phyloP scores from a whole-genome alignment of 2,329 filamentous ascomycete species.

The Cyphellophora europaea region DNA sequence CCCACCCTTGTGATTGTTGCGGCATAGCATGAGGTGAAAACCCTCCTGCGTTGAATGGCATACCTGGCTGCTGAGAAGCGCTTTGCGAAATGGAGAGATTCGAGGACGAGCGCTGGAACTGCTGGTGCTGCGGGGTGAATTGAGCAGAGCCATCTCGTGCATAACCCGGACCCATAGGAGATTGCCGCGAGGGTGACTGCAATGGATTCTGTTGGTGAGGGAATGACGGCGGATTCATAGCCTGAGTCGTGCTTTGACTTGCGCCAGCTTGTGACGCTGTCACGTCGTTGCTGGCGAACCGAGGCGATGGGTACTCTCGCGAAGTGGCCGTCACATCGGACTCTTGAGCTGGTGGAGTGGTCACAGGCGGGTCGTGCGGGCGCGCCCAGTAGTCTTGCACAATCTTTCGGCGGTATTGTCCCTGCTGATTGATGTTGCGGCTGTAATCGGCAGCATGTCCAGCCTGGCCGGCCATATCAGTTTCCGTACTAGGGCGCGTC shows the following conservation, averaged over 20 bases:
- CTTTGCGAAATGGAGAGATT: constrained; percentile 47
- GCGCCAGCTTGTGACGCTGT: constrained; percentile 7
- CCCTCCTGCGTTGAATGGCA: constrained; percentile 51
- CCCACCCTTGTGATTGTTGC: constrained; percentile 58
- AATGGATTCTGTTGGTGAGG: constrained; percentile 63
- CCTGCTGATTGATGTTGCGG: constrained; percentile 70
- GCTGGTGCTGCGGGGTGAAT: constrained; percentile 33
- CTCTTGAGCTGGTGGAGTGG: constrained; percentile 31
- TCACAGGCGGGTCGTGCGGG: constrained; percentile 65
- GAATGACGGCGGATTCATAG: constrained; percentile 58
- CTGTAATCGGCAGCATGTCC: constrained; percentile 87
- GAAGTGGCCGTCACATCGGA: constrained; percentile 20
- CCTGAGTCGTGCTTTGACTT: constrained; percentile 36
- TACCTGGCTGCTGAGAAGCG: constrained; percentile 32
- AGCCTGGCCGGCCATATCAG: constrained; percentile 77
- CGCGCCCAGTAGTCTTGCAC: constrained; percentile 74
- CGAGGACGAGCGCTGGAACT: constrained; percentile 37
- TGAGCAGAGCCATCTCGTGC: constrained; percentile 57
- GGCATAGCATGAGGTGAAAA: constrained; percentile 32
- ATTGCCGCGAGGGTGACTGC: constrained; percentile 62
- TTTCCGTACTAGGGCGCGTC: constrained; percentile 63
- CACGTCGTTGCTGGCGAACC: constrained; percentile 14
- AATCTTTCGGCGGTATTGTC: constrained; percentile 69
- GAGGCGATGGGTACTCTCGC: constrained; percentile 12
- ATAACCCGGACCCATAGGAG: constrained; percentile 48